Base-by-base conservation (phyloP, 1,139 yeast species). In the Yamadazyma songkhlaensis region DNA sequence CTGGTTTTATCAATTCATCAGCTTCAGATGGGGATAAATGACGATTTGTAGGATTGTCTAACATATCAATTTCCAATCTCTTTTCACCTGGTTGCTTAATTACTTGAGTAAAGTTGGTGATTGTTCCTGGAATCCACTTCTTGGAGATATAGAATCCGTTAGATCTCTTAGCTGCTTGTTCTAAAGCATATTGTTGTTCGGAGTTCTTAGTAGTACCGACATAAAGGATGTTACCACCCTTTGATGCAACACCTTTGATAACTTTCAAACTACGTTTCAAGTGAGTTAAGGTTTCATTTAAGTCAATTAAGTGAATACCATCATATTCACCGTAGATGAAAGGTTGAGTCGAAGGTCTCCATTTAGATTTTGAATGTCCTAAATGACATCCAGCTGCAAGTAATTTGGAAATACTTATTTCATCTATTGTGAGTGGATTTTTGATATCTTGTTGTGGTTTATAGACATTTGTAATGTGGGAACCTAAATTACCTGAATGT, bases 61-160 rank as follows among this genome's bases (percentile, higher is more conserved):
- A 47, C 64, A 70, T 63, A 47, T 70, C 69, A 24, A 70, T 52
- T 48, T 67, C 72, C 4, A 71, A 51, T 33, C 61, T 57, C 51
- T 81, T 86, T 15, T 69, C 76, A 65, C 81, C 77, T 53, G 79
- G 81, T 39, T 87, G 81, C 42, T 72, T 73, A 10, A 92, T 79
- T 28, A 87, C 84, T 57, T 82, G 86, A 27, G 81, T 70, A 40
- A 88, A 81, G 63, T 92, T 92, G 35, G 97, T 89, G 49, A 92
- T 73, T 20, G 95, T 85, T 48, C 98, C 98, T 2, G 97, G 96
- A 41, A 87, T 79, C 98, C 98, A 92, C 57, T 92, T 79, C 37
- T 79, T 76, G 29, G 86, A 76, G 23, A 92, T 92, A 54, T 84
- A 88, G 62, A 80, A 88, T 9, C 95, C 96, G 42, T 77, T 72